Base-by-base conservation (phyloP, 2,329 filamentous ascomycete genomes). In the Calonectria ilicicola region DNA sequence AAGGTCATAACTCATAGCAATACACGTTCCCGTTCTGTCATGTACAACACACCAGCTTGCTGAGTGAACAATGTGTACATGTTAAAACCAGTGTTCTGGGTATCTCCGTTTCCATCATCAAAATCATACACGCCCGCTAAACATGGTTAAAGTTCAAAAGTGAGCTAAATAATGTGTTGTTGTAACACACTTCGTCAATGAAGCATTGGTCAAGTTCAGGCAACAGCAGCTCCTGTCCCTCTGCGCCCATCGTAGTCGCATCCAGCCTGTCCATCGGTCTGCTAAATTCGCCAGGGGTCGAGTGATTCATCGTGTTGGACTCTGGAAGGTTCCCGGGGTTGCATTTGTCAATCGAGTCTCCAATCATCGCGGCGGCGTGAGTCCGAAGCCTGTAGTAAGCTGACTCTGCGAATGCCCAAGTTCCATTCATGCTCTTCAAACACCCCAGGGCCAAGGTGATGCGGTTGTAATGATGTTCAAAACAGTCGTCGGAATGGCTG, bases 361-460 rank as follows among this genome's bases (percentile, higher is more conserved):
- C 53, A 60, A 60, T 40, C 53, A 60, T 60, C 1, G 21, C 53
- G 2, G 53, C 53, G 5, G 53, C 53, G 7, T 60, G 21, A 15
- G 53, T 60, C 19, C 53, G 53, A 15, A 60, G 53, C 27, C 38
- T 60, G 53, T 60, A 27, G 53, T 60, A 40, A 21, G 53, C 53
- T 5, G 53, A 60, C 35, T 60, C 53, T 19, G 35, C 32, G n/a
- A 29, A 60, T 8, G 53, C 23, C 53, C 53, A 60, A 17, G 53
- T 60, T 17, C 53, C 53, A 40, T 60, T 60, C 53, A 60, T 60
- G n/a, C 53, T 60, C 32, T 60, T 60, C 35, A 60, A 40, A 9
- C 53, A 60, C 1, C 53, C 53, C 29, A 60, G 21, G 5, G 53
- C 53, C 15, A 60, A 35, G 6, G 53, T 60, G 32, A 60, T 35